Conservation (phyloP, 2,329 filamentous ascomycete species). For the Colletotrichum falcatum region DNA sequence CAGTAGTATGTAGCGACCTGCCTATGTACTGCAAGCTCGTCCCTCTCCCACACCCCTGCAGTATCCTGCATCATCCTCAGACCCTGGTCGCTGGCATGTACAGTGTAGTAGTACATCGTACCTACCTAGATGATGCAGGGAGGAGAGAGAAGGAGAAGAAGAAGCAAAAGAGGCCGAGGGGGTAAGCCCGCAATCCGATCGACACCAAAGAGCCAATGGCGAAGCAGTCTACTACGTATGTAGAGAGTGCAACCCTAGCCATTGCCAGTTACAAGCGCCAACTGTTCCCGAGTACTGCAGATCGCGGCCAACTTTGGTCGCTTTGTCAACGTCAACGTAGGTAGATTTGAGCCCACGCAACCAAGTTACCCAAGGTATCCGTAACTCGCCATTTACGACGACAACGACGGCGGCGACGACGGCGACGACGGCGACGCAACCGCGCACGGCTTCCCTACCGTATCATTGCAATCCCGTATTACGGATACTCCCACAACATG, state of each 20-base stretch:
- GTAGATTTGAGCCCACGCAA: conserved; percentile 31
- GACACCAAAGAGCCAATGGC: conserved; percentile 17
- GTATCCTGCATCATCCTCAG: conserved; percentile 23
- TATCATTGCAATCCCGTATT: conserved; percentile 38
- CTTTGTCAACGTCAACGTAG: conserved; percentile 32
- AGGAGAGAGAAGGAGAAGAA: neutral
- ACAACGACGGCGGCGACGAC: conserved; percentile 7
- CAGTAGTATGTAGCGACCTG: too few species aligned
- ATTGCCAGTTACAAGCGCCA: neutral
- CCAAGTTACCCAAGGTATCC: too few species aligned
- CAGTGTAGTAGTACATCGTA: too few species aligned
- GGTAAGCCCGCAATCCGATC: conserved; percentile 9
- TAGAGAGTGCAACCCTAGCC: neutral
- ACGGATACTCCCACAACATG: conserved; percentile 32
- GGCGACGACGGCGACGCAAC: conserved; percentile 26
- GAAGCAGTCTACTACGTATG: neutral
- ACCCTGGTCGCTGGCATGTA: conserved; percentile 12
- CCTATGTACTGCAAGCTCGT: conserved; percentile 23
- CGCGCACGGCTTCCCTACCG: conserved; percentile 10
- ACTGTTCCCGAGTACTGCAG: conserved; percentile 30
- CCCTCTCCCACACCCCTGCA: conserved; percentile 27
- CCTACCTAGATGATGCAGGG: too few species aligned
- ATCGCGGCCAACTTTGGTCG: conserved; percentile 26
- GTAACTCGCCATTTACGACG: conserved; percentile 27
- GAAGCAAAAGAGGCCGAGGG: neutral